Evolutionary conservation across 352 stramenopile species (phyloP), one percentile per base, ranked within the genome.

Genomic region (Pythium rishiriense): DNA sequence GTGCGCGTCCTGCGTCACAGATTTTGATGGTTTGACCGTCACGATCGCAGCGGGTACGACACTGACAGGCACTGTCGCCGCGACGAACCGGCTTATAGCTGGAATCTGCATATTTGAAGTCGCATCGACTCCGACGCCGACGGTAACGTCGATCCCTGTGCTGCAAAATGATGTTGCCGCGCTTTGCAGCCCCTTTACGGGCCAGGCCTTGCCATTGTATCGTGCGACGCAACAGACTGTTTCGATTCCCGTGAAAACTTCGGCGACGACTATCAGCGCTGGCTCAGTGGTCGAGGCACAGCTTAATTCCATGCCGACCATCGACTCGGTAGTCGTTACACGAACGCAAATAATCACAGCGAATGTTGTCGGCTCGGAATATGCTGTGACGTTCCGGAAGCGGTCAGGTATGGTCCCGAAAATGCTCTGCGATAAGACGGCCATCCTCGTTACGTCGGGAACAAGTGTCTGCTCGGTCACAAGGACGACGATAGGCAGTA

Each of bases 81-180:
- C 49, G 1, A 58, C 57, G 17, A 65, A 72, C 9, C 78, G 78
- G 8, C 54, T 94, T 9, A 60, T 90, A 5, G 79, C 66, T 26
- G 83, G 77, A 11, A 57, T 74, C 10, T 94, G 83, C 45, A 82
- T 84, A 0, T 91, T 91, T 48, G 52, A 83, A 62, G 81, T 83
- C 4, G 51, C 35, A 29, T 25, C 37, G 3, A 21, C 14, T 21
- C 37, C 31, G 3, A 41, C 48, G 0, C 57, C 81, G 8, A 78
- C 58, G 0, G 56, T 62, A 0, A 79, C 69, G 2, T 72, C 61
- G 0, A 75, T 94, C n/a, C 59, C 45, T 0, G 59, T 94, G 4
- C 39, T 75, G 1, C 12, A 58, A 0, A 68, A 58, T 19, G 85
- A 88, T 45, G 73, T 91, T 0, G 85, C 81, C 1, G 43, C 17